These are phyloP conservation scores for Juncus effusus DNA, from an alignment of 176 grass and related monocot species.

Conservation along the genomic window DNA sequence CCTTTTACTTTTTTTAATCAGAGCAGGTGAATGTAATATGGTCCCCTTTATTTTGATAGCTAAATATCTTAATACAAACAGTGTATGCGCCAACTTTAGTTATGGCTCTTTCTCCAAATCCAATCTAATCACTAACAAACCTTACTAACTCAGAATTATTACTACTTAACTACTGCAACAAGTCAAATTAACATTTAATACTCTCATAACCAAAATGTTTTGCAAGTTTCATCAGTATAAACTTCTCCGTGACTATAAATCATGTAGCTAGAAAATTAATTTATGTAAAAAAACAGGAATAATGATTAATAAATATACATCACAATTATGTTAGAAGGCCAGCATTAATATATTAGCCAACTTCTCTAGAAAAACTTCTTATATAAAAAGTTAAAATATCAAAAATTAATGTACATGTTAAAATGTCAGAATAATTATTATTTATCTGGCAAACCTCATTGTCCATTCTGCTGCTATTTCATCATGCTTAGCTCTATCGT, in stretches of 20 bases:
- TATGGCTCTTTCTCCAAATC: constrained; percentile 7
- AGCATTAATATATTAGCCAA: constrained; percentile 29
- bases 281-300: not conserved
- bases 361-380: constrained; percentile 14
- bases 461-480: constrained; percentile 91
- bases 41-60: not conserved
- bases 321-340: constrained; percentile 12
- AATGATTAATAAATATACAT: constrained; percentile 6
- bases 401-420: constrained; percentile 2
- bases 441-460: constrained; percentile 77
- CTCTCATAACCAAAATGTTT: not conserved
- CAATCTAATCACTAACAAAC: constrained; percentile 1
- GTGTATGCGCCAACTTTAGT: not conserved
- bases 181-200: not conserved
- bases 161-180: not conserved
- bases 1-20: constrained; percentile 5
- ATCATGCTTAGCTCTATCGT: constrained; percentile 63
- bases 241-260: not conserved
- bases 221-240: not conserved
- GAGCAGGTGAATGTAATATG: constrained; percentile 10
- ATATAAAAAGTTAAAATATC: not conserved
- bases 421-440: constrained; percentile 16
- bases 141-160: constrained; percentile 4
- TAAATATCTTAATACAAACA: not conserved
- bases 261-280: not conserved